phyloP scores from a whole-genome alignment of 345 rosid species.

The Salix arbutifolia region DNA sequence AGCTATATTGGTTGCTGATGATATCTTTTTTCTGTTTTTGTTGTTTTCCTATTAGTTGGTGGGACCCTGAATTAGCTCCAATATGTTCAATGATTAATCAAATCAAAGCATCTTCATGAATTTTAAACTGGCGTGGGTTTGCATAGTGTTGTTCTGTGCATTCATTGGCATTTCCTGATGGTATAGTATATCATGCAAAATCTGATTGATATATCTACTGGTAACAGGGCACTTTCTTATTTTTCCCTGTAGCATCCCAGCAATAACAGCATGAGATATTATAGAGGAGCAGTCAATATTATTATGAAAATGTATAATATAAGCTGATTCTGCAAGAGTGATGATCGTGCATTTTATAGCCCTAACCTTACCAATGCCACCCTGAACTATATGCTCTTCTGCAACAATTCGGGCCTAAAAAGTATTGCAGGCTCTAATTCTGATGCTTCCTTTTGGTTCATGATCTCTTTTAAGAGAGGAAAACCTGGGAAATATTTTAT shows the following conservation, averaged over 20 bases:
- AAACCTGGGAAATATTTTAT: background rate
- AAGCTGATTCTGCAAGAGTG: background rate
- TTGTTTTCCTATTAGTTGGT: background rate
- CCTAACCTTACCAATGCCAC: background rate
- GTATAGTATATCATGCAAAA: background rate
- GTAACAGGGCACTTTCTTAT: background rate
- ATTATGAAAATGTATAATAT: background rate
- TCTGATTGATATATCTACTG: background rate
- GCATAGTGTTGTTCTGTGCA: background rate
- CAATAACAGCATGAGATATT: background rate
- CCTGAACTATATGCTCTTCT: background rate
- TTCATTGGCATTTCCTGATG: background rate
- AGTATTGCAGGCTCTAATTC: background rate
- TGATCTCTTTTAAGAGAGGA: background rate
- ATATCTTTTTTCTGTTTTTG: background rate
- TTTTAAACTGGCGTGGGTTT: slow-evolving; percentile 2
- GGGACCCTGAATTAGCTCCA: slow-evolving; percentile 9
- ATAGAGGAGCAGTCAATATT: background rate
- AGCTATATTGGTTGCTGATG: slow-evolving; percentile 9
- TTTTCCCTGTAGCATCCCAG: background rate
- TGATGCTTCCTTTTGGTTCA: background rate
- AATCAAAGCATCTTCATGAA: slow-evolving; percentile 19
- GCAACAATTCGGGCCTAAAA: background rate
- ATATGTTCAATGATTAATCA: slow-evolving; percentile 24
- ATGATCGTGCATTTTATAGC: background rate